A percentile compares a stretch with the other conserved stretches of the same genome.
phyloP scores from a whole-genome alignment of 306 rosid species.

The Gastrolobium bilobum region DNA sequence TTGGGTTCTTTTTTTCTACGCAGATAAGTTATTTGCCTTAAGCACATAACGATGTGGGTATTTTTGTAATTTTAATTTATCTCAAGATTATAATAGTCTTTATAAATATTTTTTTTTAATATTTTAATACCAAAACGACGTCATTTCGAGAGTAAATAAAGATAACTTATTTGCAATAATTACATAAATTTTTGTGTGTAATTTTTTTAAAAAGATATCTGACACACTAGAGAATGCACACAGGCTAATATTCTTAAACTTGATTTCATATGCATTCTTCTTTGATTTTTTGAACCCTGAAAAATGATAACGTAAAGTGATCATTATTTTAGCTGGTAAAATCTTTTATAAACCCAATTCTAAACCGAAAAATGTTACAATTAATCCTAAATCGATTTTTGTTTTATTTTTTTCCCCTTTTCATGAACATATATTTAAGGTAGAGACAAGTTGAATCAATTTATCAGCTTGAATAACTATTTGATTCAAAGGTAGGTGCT shows the following conservation, averaged over 20 bases:
- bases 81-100: too few species aligned
- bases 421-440: background rate
- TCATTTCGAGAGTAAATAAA: too few species aligned
- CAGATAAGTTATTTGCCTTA: too few species aligned
- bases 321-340: too few species aligned
- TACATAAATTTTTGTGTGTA: too few species aligned
- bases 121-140: too few species aligned
- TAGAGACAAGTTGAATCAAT: background rate
- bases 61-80: too few species aligned
- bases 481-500: background rate
- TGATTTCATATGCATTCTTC: background rate
- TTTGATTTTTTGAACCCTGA: background rate
- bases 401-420: background rate
- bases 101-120: too few species aligned
- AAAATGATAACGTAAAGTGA: background rate
- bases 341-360: background rate
- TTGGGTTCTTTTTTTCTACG: too few species aligned
- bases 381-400: background rate
- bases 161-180: too few species aligned
- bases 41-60: too few species aligned
- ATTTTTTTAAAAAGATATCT: background rate
- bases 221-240: background rate
- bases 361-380: background rate
- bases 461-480: conserved; percentile 9
- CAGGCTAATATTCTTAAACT: background rate